phyloP scores from a whole-genome alignment of 768 basidiomycete species.

The Leccinum broughii region DNA sequence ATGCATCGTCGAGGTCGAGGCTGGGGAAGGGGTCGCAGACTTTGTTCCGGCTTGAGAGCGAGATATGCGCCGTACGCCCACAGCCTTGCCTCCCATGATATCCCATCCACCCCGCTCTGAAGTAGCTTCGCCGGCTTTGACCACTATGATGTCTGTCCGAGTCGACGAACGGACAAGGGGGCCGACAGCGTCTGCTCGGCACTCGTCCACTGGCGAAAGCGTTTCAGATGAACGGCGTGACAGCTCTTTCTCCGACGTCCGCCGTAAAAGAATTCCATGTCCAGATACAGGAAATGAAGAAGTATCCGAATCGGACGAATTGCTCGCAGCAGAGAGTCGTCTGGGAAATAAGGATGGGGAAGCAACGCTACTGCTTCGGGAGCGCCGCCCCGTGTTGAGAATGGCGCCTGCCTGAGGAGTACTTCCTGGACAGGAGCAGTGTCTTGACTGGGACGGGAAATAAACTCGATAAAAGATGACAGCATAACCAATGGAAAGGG shows the following conservation, averaged over 20 bases:
- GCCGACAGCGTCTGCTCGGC: constrained; percentile 31
- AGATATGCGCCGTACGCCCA: constrained; percentile 72
- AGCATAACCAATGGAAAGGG: constrained; percentile 63
- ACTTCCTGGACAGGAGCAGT: constrained; percentile 65
- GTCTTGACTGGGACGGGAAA: constrained; percentile 54
- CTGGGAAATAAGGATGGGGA: constrained; percentile 49
- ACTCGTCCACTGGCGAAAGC: constrained; percentile 39
- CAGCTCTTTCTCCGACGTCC: constrained; percentile 68
- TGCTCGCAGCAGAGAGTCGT: constrained; percentile 44
- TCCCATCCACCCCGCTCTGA: constrained; percentile 85
- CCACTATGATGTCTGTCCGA: constrained; percentile 52
- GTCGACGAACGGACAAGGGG: constrained; percentile 38
- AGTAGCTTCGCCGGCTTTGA: constrained; percentile 52
- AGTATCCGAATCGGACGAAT: constrained; percentile 41
- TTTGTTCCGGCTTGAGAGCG: constrained; percentile 40
- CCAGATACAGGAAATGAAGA: constrained; percentile 76
- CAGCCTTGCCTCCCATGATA: constrained; percentile 49
- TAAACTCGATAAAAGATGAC: constrained; percentile 68
- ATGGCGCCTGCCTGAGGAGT: constrained; percentile 46
- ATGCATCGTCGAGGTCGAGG: constrained; percentile 18
- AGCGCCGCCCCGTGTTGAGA: constrained; percentile 52
- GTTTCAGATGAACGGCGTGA: constrained; percentile 50
- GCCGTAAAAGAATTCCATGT: constrained; percentile 74
- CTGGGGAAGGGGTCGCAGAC: constrained; percentile 14
- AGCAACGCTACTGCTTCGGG: constrained; percentile 61